phyloP scores from a whole-genome alignment of 2,329 filamentous ascomycete species.

The Epichloe baconii region DNA sequence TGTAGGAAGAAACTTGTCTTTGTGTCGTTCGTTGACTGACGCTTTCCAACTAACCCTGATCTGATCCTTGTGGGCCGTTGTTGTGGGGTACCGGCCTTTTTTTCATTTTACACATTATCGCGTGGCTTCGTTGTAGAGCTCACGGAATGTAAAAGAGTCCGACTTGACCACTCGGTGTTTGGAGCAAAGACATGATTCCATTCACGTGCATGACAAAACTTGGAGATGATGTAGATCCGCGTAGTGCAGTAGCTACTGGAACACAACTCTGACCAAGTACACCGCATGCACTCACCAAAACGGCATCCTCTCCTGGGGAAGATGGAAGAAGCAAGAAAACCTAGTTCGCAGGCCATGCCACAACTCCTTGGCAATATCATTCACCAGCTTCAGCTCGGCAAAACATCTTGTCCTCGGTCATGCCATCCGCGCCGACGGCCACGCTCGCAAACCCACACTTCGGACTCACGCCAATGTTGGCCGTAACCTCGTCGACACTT shows the following conservation, averaged over 20 bases:
- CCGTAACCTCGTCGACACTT: constrained; percentile 48
- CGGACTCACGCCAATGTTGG: constrained; percentile 53
- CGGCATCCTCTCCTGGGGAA: background rate
- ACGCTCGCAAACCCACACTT: constrained; percentile 62
- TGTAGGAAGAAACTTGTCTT: background rate
- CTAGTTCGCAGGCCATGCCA: constrained; percentile 29
- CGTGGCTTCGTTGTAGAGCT: too few relatives aligned
- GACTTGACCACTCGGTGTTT: too few relatives aligned
- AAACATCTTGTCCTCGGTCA: constrained; percentile 56
- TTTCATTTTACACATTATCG: too few relatives aligned
- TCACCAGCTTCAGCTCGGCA: constrained; percentile 55
- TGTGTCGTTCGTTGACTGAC: background rate
- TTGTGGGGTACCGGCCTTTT: too few relatives aligned
- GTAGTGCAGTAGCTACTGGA: too few relatives aligned
- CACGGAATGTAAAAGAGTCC: too few relatives aligned
- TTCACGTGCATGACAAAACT: too few relatives aligned
- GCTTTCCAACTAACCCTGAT: background rate
- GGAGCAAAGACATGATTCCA: too few relatives aligned
- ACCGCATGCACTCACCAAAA: too few relatives aligned
- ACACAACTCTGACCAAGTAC: too few relatives aligned
- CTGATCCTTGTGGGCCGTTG: too few relatives aligned
- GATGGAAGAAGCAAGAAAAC: background rate
- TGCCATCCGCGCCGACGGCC: constrained; percentile 48
- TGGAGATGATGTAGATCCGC: too few relatives aligned
- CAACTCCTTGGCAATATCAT: constrained; percentile 50